Evolutionary conservation across 768 basidiomycete genomes (phyloP), one percentile per base, ranked within the genome.

Genomic region (Daedaleopsis sinensis): DNA sequence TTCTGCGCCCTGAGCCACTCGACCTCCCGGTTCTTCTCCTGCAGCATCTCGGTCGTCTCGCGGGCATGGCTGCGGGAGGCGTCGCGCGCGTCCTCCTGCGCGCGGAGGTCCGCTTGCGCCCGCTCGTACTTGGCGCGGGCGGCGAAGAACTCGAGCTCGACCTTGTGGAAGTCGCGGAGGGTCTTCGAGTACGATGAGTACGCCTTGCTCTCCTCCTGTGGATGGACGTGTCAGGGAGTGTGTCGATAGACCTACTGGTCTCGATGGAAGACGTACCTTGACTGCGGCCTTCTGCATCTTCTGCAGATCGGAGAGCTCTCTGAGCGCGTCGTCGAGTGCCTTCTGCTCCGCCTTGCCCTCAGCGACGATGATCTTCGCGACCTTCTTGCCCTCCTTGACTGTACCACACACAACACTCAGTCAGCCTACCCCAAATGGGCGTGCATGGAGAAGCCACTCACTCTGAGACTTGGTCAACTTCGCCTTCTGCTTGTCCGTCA

Each of bases 21-120:
- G 1, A 94, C 81, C 68, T 93, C 89, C 56, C 83, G 80, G n/a
- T 82, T 81, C 78, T 92, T 93, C 57, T 86, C 86, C 53, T 85
- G 81, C 55, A 93, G 76, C 65, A 81, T 82, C 53, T 83, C 79
- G 1, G 88, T 90, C 23, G 83, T 80, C 54, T 86, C 81, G 55
- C 71, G 78, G 3, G 87, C 85, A 8, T 82, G 84, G 24, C 80
- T 77, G 47, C 82, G 79, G 19, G 82, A 75, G 1, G 76, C 76
- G 24, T 85, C 83, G 24, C 90, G 71, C 4, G 64, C 58, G 35
- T 70, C 70, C 49, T 75, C 72, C 18, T 64, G 62, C 1, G 61
- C 65, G 19, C 67, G 59, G 21, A 70, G 51, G 23, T 83, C 80
- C 0, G 80, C 80, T 64, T 80, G 73, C 6, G 82, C 79, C 0